Evolutionary conservation across 1,139 yeast genomes (phyloP).

Genomic region (Spencermartinsiella ligniputridi): DNA sequence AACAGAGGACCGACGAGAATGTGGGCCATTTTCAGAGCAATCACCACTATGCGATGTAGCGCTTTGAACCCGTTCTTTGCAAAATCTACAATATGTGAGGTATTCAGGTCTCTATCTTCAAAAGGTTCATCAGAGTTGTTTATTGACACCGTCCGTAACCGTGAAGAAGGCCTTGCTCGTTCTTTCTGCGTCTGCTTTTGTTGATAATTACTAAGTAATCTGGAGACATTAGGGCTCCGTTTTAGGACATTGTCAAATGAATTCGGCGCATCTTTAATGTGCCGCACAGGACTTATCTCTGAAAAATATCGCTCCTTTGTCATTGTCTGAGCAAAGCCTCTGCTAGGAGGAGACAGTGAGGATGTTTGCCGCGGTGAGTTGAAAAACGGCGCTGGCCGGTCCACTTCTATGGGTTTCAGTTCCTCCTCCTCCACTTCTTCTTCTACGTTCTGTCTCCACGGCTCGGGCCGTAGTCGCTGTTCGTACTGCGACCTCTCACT

Average conservation of each 20-base stretch:
- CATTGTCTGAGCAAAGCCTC: neutral
- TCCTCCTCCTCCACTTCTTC: neutral
- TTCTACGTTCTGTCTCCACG: neutral
- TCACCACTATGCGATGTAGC: constrained; percentile 6
- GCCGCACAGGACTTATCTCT: neutral
- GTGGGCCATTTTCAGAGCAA: constrained; percentile 7
- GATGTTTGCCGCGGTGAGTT: neutral
- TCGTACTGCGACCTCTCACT: neutral
- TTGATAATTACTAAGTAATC: neutral
- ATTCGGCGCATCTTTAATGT: neutral
- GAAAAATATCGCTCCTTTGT: neutral
- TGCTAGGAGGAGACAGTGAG: neutral
- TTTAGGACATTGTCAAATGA: neutral
- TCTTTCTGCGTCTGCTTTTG: neutral
- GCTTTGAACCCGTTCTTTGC: constrained; percentile 5
- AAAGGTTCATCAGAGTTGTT: neutral
- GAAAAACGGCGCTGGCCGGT: neutral
- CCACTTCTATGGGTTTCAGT: neutral
- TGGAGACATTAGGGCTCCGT: neutral
- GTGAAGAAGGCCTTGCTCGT: neutral
- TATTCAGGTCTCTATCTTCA: neutral
- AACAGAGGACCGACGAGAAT: constrained; percentile 5
- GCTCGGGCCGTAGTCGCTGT: neutral
- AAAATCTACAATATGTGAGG: constrained; percentile 3
- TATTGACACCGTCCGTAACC: neutral